Evolutionary conservation across 495 filamentous ascomycete species (phyloP), one percentile per base, ranked within the genome.

Genomic region (Talaromyces thailandensis): DNA sequence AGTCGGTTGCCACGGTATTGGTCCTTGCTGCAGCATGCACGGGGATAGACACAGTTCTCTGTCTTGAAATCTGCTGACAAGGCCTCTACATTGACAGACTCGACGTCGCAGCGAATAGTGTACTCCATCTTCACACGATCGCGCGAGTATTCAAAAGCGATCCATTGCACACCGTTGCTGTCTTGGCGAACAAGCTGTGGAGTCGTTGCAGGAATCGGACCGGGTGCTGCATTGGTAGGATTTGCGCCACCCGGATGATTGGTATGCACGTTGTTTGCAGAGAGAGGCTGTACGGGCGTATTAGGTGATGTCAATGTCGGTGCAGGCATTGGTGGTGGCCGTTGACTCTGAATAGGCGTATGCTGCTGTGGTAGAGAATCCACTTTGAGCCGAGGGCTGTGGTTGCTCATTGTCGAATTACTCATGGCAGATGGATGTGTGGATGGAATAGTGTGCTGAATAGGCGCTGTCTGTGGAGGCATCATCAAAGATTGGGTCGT

Each of bases 81-180:
- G 50, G 82, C 86, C 56, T 97, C 92, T 56, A 93, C 90, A 70
- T 91, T 92, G 51, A 98, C 92, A 1, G 93, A 96, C 75, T 97
- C 94, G 24, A 98, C 94, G 67, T 98, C 94, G 69, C 94, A 98
- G 35, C 94, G 88, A 69, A 98, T 98, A 0, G 92, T 96, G 73
- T 98, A 98, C 72, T 96, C 94, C 92, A 97, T 96, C 84, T 98
- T 98, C 65, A 98, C 92, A 29, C 94, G 82, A 71, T 98, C 94
- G 26, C 94, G 86, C 16, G 95, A 98, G 73, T 98, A 98, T 69
- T 98, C 94, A 62, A 98, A 98, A 3, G 92, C 91, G 65, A 98
- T 98, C 94, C 94, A 98, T 70, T 98, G 94, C 11, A 98, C 94
- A 16, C 94, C 94, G 65, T 96, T 97, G 68, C 90, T 89, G 68